These are phyloP conservation scores for Podila horticola DNA, from an alignment of 192 early-diverging fungal species.

Conservation along the genomic window DNA sequence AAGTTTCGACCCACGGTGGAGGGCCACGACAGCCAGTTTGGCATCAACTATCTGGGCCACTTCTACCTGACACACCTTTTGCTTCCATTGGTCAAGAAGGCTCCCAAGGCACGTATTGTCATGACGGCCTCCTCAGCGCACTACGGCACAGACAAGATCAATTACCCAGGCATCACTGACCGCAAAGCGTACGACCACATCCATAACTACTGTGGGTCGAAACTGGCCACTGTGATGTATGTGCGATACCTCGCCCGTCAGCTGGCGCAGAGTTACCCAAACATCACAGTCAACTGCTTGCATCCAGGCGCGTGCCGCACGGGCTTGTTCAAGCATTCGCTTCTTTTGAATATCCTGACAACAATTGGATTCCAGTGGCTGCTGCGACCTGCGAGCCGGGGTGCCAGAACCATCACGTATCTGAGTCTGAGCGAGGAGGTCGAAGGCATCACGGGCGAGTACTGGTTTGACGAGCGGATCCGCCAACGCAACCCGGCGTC, in stretches of 20 bases:
- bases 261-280: constrained; percentile 17
- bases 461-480: constrained; percentile 51
- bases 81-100: constrained; percentile 22
- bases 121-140: constrained; percentile 46
- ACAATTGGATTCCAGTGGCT: constrained; percentile 37
- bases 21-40: constrained; percentile 49
- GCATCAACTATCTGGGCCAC: constrained; percentile 43
- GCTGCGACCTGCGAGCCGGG: constrained; percentile 21
- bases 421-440: constrained; percentile 46
- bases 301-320: constrained; percentile 41
- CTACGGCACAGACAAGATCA: constrained; percentile 43
- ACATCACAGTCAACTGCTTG: constrained; percentile 42
- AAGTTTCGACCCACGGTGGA: constrained; percentile 37
- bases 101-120: constrained; percentile 43
- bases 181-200: constrained; percentile 31
- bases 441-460: constrained; percentile 44
- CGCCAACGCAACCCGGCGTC: constrained; percentile 34
- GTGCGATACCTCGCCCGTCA: constrained; percentile 6
- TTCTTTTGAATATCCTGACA: constrained; percentile 36
- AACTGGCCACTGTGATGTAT: constrained; percentile 44
- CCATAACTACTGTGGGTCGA: constrained; percentile 46
- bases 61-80: constrained; percentile 28
- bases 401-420: constrained; percentile 34
- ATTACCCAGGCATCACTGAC: constrained; percentile 37
- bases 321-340: constrained; percentile 22